Evolutionary conservation across 768 basidiomycete genomes (phyloP).

Genomic region (Podaxis carcinomalis): DNA sequence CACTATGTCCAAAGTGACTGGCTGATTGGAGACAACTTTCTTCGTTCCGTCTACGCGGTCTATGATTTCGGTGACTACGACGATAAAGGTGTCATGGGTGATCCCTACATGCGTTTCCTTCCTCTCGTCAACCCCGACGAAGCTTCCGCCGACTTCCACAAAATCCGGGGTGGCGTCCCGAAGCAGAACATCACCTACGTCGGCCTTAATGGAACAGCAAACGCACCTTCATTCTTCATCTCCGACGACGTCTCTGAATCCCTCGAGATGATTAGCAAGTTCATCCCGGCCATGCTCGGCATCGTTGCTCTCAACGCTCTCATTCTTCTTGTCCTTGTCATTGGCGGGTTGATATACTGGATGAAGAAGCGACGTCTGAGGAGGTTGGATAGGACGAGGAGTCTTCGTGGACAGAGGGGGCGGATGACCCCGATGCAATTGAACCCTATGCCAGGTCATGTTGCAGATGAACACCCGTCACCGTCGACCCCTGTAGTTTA

Average conservation of each 20-base stretch:
- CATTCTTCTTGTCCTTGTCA: constrained; percentile 52
- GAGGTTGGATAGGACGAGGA: not conserved
- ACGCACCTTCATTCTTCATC: constrained; percentile 44
- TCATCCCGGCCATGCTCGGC: constrained; percentile 70
- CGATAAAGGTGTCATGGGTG: constrained; percentile 56
- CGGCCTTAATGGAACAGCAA: constrained; percentile 39
- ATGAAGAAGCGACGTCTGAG: constrained; percentile 43
- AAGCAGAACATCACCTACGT: constrained; percentile 67
- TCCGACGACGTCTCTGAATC: constrained; percentile 55
- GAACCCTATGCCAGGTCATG: constrained; percentile 35
- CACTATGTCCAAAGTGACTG: constrained; percentile 54
- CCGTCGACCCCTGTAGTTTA: constrained; percentile 42
- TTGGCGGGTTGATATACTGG: constrained; percentile 49
- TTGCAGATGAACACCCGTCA: constrained; percentile 24
- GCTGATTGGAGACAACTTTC: constrained; percentile 78
- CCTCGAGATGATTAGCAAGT: constrained; percentile 58
- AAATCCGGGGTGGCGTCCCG: constrained; percentile 59
- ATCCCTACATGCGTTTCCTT: constrained; percentile 76
- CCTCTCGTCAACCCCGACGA: constrained; percentile 63
- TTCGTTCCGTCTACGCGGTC: constrained; percentile 77
- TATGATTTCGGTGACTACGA: constrained; percentile 85
- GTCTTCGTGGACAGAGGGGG: constrained; percentile 17
- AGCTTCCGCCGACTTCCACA: constrained; percentile 70
- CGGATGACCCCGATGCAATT: constrained; percentile 41
- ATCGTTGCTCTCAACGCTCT: constrained; percentile 77